These are phyloP conservation scores for Elongisporangium anandrum DNA, from an alignment of 352 stramenopile genomes.

Conservation along the genomic window DNA sequence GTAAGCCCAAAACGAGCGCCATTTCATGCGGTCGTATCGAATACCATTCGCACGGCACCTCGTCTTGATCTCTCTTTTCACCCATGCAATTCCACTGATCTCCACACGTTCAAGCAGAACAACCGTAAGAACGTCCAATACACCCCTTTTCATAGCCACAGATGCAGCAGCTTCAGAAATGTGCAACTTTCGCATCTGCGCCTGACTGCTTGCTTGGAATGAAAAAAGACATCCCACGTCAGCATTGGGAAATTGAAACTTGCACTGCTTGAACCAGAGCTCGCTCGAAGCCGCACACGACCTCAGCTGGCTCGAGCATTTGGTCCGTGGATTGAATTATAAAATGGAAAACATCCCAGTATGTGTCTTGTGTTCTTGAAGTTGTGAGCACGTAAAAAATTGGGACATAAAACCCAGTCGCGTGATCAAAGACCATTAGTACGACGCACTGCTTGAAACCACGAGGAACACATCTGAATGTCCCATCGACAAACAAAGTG, in stretches of 20 bases:
- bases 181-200: conserved; percentile 3
- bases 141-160: conserved; percentile 5
- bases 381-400: neutral
- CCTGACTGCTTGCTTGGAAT: neutral
- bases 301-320: neutral
- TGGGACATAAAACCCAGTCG: neutral
- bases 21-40: too few species aligned
- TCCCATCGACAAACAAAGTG: neutral
- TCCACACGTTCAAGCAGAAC: conserved; percentile 2
- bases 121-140: conserved; percentile 12
- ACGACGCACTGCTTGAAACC: neutral
- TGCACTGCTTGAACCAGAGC: neutral
- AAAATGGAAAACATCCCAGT: conserved; percentile 1
- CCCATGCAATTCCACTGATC: conserved; percentile 3
- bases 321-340: neutral
- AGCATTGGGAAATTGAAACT: neutral
- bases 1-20: too few species aligned
- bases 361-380: too few species aligned
- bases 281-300: conserved; percentile 1
- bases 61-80: neutral
- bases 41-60: too few species aligned
- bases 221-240: neutral
- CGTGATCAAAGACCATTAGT: neutral
- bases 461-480: neutral
- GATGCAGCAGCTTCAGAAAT: conserved; percentile 4